A percentile compares a stretch with the other conserved stretches of the same genome.
Evolutionary conservation across 768 basidiomycete genomes (phyloP).

Genomic region (Agrocybe pediades): DNA sequence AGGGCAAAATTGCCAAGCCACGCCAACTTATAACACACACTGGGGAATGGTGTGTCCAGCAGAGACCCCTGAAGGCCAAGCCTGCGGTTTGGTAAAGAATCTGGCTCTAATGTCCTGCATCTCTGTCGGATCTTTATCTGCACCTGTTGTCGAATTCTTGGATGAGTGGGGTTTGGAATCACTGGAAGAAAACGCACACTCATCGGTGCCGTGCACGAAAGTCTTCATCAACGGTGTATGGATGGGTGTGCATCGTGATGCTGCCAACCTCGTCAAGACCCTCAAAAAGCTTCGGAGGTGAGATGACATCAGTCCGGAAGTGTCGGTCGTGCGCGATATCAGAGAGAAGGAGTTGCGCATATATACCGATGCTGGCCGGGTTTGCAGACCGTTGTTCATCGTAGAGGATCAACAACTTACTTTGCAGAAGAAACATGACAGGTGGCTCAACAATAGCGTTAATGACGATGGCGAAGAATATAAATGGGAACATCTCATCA

Average conservation of each 20-base stretch:
- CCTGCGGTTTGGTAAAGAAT: slow-evolving; percentile 99
- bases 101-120: slow-evolving; percentile 97
- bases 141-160: slow-evolving; percentile 96
- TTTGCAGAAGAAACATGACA: slow-evolving; percentile 83
- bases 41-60: slow-evolving; percentile 99
- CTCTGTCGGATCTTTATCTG: slow-evolving; percentile 94
- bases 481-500: slow-evolving; percentile 85
- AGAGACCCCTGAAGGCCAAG: slow-evolving; percentile 99
- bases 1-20: slow-evolving; percentile 99
- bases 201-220: slow-evolving; percentile 86
- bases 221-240: slow-evolving; percentile 99
- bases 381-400: slow-evolving; percentile 96
- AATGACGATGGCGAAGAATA: slow-evolving; percentile 66
- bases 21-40: slow-evolving; percentile 98
- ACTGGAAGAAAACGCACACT: slow-evolving; percentile 90
- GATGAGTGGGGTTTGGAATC: slow-evolving; percentile 98
- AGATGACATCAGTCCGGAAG: slow-evolving; percentile 94
- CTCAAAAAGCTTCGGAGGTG: slow-evolving; percentile 91
- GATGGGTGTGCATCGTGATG: slow-evolving; percentile 98
- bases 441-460: slow-evolving; percentile 60
- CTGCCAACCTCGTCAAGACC: slow-evolving; percentile 88
- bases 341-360: slow-evolving; percentile 92
- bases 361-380: slow-evolving; percentile 96
- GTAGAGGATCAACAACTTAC: slow-evolving; percentile 89
- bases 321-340: slow-evolving; percentile 97